Percentiles rank a stretch among this genome's conserved stretches.
Conservation (phyloP, 176 grass and related monocot species). For the Aegilops longissima region DNA sequence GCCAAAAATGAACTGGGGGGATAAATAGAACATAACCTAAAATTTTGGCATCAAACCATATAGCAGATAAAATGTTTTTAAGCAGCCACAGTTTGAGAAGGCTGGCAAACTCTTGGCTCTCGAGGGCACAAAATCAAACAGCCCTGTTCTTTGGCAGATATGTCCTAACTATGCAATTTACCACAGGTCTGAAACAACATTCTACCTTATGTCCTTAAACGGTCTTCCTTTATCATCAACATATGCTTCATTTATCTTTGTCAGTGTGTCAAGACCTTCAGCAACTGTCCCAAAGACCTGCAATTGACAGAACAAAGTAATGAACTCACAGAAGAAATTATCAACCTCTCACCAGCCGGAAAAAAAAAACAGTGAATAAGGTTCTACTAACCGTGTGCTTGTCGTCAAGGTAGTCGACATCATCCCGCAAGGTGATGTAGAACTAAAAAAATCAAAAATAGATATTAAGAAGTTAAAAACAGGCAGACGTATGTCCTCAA, state of each 20-base stretch:
- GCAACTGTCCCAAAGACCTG: constrained; percentile 90
- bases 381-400: constrained; percentile 79
- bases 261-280: constrained; percentile 82
- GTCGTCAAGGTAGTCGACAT: constrained; percentile 93
- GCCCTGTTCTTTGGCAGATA: neutral
- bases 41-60: neutral
- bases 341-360: neutral
- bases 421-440: constrained; percentile 85
- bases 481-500: neutral
- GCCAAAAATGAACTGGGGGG: neutral
- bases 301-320: constrained; percentile 9
- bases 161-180: constrained; percentile 19
- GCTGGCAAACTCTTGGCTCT: neutral
- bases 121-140: neutral
- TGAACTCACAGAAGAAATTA: neutral
- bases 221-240: constrained; percentile 86
- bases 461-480: neutral
- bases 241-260: constrained; percentile 97
- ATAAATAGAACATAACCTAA: neutral
- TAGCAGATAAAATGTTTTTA: neutral
- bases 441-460: constrained; percentile 49
- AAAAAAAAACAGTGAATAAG: neutral
- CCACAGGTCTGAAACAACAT: neutral
- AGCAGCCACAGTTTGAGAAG: neutral
- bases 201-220: constrained; percentile 90